A percentile compares a stretch with the other conserved stretches of the same genome.
These are phyloP conservation scores for Shiraia bambusicola DNA, from an alignment of 2,329 filamentous ascomycete genomes.

Conservation along the genomic window DNA sequence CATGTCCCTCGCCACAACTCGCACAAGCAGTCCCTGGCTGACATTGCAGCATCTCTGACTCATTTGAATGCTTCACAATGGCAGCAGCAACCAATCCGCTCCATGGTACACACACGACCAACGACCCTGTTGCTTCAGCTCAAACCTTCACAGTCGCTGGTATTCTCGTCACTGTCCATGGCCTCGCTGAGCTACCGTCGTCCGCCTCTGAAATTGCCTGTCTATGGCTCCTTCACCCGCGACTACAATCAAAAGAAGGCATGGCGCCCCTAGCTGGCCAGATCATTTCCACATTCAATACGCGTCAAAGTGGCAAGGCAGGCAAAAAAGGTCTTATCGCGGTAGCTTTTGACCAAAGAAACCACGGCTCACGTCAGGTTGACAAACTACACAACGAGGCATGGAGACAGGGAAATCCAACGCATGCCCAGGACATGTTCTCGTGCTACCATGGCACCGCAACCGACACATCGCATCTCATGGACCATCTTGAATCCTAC, in stretches of 20 bases:
- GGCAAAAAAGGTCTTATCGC: slow-evolving; percentile 67
- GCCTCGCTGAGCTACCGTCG: slow-evolving; percentile 69
- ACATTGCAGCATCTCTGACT: too few species aligned
- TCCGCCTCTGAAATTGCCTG: slow-evolving; percentile 63
- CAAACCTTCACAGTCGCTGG: slow-evolving; percentile 73
- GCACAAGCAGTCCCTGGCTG: too few species aligned
- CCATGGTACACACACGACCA: slow-evolving; percentile 25
- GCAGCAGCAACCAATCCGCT: slow-evolving; percentile 41
- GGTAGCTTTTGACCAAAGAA: slow-evolving; percentile 86
- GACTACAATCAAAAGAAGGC: slow-evolving; percentile 66
- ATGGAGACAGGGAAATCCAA: slow-evolving; percentile 76
- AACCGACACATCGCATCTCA: slow-evolving; percentile 71
- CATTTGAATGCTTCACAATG: slow-evolving; percentile 18
- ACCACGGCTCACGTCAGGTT: slow-evolving; percentile 77
- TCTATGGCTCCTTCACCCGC: slow-evolving; percentile 89
- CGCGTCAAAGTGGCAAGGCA: slow-evolving; percentile 35
- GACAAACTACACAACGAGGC: slow-evolving; percentile 69
- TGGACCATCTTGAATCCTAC: slow-evolving; percentile 77
- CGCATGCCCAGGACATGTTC: slow-evolving; percentile 92
- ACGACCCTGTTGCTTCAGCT: slow-evolving; percentile 57
- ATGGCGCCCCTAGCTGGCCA: slow-evolving; percentile 77
- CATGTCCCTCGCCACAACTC: too few species aligned
- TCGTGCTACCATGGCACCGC: slow-evolving; percentile 72
- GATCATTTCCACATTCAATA: slow-evolving; percentile 69
- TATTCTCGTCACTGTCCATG: slow-evolving; percentile 77